These are phyloP conservation scores for Chondrostereum purpureum DNA, from an alignment of 1,284 basidiomycete genomes.

Conservation along the genomic window DNA sequence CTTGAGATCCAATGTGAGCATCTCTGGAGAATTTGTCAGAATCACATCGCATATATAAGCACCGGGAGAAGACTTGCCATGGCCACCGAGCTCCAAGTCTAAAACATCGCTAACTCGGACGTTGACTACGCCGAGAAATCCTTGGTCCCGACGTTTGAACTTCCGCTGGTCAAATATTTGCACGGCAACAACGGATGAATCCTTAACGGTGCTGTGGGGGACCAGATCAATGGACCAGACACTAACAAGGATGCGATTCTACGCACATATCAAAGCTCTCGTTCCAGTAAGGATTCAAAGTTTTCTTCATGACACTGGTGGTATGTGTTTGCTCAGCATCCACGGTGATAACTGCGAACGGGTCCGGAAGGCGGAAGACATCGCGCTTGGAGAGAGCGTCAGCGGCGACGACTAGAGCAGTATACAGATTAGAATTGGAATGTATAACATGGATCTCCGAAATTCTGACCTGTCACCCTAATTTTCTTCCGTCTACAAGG, in stretches of 20 bases:
- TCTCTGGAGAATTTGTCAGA: conserved; percentile 46
- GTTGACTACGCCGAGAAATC: conserved; percentile 92
- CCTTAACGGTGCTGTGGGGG: conserved; percentile 73
- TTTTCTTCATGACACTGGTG: conserved; percentile 86
- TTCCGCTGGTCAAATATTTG: conserved; percentile 98
- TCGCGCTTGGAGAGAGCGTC: conserved; percentile 87
- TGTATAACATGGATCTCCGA: not conserved
- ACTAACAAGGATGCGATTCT: not conserved
- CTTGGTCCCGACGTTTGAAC: conserved; percentile 93
- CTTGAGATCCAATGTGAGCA: conserved; percentile 85
- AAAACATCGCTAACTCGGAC: conserved; percentile 86
- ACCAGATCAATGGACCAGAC: conserved; percentile 10
- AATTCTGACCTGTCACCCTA: conserved; percentile 46
- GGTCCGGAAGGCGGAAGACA: conserved; percentile 88
- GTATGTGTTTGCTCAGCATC: conserved; percentile 93
- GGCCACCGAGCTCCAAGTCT: conserved; percentile 83
- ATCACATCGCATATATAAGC: conserved; percentile 1
- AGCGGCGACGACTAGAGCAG: conserved; percentile 72
- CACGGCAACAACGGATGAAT: conserved; percentile 86
- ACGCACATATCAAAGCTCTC: conserved; percentile 85
- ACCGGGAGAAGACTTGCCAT: conserved; percentile 53
- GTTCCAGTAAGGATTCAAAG: conserved; percentile 91
- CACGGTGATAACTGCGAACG: conserved; percentile 92
- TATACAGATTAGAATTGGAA: not conserved
- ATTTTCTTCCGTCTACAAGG: conserved; percentile 48